These are phyloP conservation scores for Coniferiporia sulphurascens DNA, from an alignment of 1,284 basidiomycete species.

Conservation along the genomic window DNA sequence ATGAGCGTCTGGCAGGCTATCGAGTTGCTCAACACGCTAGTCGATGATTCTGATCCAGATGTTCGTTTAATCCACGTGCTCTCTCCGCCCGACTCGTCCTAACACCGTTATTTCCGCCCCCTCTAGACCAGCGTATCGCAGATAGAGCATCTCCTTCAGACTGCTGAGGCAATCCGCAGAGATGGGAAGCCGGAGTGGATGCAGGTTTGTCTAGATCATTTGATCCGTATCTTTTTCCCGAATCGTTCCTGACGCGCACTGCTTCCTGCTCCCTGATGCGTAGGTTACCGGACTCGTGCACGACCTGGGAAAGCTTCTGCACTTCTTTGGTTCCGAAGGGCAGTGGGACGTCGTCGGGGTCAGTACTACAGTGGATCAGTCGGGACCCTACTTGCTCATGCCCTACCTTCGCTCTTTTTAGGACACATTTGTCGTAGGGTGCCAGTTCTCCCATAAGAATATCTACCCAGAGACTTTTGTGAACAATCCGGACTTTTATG, in stretches of 20 bases:
- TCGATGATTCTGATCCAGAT: constrained; percentile 87
- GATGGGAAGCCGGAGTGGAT: constrained; percentile 90
- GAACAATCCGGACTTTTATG: constrained; percentile 70
- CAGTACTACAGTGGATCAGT: constrained; percentile 27
- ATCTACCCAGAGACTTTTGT: constrained; percentile 81
- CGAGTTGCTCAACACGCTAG: constrained; percentile 82
- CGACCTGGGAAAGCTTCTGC: constrained; percentile 82
- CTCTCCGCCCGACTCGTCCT: constrained; percentile 1
- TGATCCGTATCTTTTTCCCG: constrained; percentile 35
- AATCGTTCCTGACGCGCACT: constrained; percentile 32
- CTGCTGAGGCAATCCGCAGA: constrained; percentile 84
- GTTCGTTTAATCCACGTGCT: constrained; percentile 35
- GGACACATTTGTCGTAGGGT: constrained; percentile 88
- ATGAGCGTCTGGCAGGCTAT: constrained; percentile 89
- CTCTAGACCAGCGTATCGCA: constrained; percentile 70
- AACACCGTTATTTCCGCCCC: background rate
- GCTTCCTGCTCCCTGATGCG: no score
- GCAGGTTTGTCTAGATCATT: constrained; percentile 50
- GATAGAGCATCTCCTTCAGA: constrained; percentile 88
- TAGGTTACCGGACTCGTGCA: constrained; percentile 80
- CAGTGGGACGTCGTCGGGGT: constrained; percentile 93
- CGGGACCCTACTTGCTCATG: background rate
- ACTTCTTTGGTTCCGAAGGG: constrained; percentile 78
- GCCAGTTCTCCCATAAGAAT: constrained; percentile 77
- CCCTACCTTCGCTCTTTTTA: constrained; percentile 24